Evolutionary conservation across 2,329 filamentous ascomycete genomes (phyloP), one percentile per base, ranked within the genome.

Genomic region (Tolypocladium inflatum): DNA sequence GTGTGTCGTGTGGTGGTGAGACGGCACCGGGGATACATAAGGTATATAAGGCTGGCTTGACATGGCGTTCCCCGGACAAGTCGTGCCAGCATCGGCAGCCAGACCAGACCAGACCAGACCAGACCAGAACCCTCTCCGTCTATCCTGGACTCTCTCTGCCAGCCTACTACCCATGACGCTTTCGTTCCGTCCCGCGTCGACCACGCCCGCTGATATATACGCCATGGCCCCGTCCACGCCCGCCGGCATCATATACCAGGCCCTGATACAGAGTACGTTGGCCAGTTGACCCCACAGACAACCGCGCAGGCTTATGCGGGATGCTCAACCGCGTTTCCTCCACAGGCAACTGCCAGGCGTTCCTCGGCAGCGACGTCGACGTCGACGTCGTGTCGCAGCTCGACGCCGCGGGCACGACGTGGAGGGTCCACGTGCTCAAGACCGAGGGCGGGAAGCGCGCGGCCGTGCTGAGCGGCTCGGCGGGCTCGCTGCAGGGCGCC

Each of bases 401-500:
- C 54, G 64, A 66, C 41, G 43, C 57, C 23, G 59, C 61, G n/a
- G 62, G 61, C 39, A 60, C 60, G 38, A 23, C 30, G 50, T 70
- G 68, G 68, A 60, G 62, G 38, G 62, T 60, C 48, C 64, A 64
- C 42, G 60, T 69, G 41, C 54, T 70, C 54, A 65, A 66, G 59
- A 64, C 61, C 11, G 63, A 67, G 50, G 55, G 51, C 19, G 64
- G 65, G 52, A 61, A 62, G 37, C 69, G 69, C 15, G 63, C 63
- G 33, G 66, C 63, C 21, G 60, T 72, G 17, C 62, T 76, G 37
- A 58, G 42, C 45, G 57, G 42, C 11, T 69, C 68, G n/a, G 72
- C 69, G 23, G 62, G 68, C 19, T 67, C 69, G 19, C 58, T 68
- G 9, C 57, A 67, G 26, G 67, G 67, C 4, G 74, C 74, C 11